Evolutionary conservation across 2,329 filamentous ascomycete species (phyloP).

Genomic region (Rutstroemia sp.): DNA sequence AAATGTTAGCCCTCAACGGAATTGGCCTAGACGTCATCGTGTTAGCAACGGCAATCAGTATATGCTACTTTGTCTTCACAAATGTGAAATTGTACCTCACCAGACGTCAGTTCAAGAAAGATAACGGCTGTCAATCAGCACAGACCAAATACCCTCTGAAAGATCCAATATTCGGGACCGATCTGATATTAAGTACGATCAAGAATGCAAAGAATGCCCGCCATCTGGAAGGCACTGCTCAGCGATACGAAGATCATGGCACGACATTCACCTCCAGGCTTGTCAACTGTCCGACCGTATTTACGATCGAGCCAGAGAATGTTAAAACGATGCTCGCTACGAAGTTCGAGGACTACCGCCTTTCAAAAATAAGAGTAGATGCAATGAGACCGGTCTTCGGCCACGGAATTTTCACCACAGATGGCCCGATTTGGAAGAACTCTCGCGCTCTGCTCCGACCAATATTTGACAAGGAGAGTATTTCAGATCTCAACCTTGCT

Average conservation of each 20-base stretch:
- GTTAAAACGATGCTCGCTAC: slow-evolving; percentile 46
- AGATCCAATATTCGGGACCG: slow-evolving; percentile 45
- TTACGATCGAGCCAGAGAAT: slow-evolving; percentile 45
- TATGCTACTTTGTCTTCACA: neutral
- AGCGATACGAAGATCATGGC: neutral
- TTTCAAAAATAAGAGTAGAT: slow-evolving; percentile 28
- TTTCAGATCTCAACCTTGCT: slow-evolving; percentile 60
- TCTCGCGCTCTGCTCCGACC: slow-evolving; percentile 40
- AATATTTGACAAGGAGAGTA: slow-evolving; percentile 42
- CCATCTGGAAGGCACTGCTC: neutral
- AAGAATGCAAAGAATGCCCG: slow-evolving; percentile 29
- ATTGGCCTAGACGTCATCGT: neutral
- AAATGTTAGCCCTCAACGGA: neutral
- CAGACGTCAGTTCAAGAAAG: slow-evolving; percentile 1
- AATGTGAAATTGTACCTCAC: neutral
- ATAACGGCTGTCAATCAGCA: slow-evolving; percentile 39
- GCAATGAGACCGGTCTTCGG: slow-evolving; percentile 11
- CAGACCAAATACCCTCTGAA: slow-evolving; percentile 38
- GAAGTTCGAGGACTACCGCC: slow-evolving; percentile 44
- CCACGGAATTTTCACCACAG: slow-evolving; percentile 9
- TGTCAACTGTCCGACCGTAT: slow-evolving; percentile 30
- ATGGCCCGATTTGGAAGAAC: slow-evolving; percentile 9
- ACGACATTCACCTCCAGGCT: neutral
- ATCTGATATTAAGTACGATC: slow-evolving; percentile 36
- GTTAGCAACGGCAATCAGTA: neutral